Base-by-base conservation (phyloP, 2,329 filamentous ascomycete genomes). In the Fusarium sp. region DNA sequence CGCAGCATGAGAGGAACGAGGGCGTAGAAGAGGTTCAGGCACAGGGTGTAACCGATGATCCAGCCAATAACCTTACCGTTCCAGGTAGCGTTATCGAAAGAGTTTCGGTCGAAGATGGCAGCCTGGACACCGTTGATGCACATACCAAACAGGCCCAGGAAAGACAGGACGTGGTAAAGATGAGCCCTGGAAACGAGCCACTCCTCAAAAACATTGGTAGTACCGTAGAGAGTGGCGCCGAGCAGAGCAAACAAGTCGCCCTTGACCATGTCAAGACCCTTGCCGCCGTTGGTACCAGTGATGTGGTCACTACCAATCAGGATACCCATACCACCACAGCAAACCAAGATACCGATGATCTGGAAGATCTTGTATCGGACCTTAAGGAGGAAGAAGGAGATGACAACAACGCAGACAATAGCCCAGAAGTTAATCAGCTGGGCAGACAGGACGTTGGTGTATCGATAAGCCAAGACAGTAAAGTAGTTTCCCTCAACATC, bases 371-470 rank as follows among this genome's bases (percentile, higher is more conserved):
- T 93, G 86, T 99, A 99, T 75, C 96, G 92, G 44, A 99, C 96
- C 71, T 86, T 87, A 60, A 99, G 88, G 73, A 98, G 84, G 68
- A 90, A 71, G 81, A 97, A 94, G 28, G 94, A 97, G 70, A 98
- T 82, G 65, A 92, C 77, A 21, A 98, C 94, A 22, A 99, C 96
- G 67, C 95, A 90, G 51, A 97, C 93, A 72, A 99, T 98, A 73
- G 94, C 93, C 95, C 95, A 98, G 83, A 98, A 98, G 85, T 98
- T 98, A 82, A 99, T 94, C 53, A 99, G 87, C 84, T 98, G 94
- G 17, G 94, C 94, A 21, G 92, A 96, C 49, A 98, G 87, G 73
- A 98, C 91, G 75, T 94, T 98, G 56, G 95, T 97, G 84, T 97
- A 90, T 62, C 92, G 88, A 83, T 98, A 99, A 7, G 95, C 96